phyloP scores from a whole-genome alignment of 768 basidiomycete genomes.

The Psilocybe cyanescens region DNA sequence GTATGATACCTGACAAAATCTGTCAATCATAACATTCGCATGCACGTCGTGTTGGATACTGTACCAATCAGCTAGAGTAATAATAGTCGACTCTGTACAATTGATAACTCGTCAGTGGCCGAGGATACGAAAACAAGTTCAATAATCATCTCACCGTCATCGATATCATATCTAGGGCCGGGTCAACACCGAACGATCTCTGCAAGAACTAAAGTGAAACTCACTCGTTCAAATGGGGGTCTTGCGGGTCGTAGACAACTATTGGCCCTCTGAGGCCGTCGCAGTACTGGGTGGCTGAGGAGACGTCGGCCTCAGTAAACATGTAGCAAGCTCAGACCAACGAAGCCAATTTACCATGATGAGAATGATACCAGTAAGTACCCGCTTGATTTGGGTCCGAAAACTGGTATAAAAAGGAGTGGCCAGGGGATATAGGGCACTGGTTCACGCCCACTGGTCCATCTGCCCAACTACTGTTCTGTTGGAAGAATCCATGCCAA shows the following conservation, averaged over 20 bases:
- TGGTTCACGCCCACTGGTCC: slow-evolving; percentile 43
- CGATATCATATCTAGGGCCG: slow-evolving; percentile 10
- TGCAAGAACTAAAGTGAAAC: neutral
- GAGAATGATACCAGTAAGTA: slow-evolving; percentile 47
- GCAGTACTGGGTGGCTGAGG: slow-evolving; percentile 52
- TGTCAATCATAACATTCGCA: neutral
- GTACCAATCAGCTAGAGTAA: slow-evolving; percentile 45
- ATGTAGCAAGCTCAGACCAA: slow-evolving; percentile 11
- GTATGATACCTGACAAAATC: slow-evolving; percentile 32
- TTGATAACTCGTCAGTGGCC: neutral
- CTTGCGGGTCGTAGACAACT: slow-evolving; percentile 46
- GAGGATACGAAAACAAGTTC: neutral
- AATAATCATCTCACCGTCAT: slow-evolving; percentile 17
- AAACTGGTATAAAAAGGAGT: slow-evolving; percentile 47
- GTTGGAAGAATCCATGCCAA: slow-evolving; percentile 47
- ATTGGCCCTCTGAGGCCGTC: slow-evolving; percentile 56
- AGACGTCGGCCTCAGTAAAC: neutral
- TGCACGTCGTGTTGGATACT: neutral
- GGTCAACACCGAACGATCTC: neutral
- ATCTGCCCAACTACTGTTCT: slow-evolving; percentile 41
- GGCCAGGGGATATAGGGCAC: slow-evolving; percentile 42
- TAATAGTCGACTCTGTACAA: slow-evolving; percentile 41
- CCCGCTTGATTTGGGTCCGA: slow-evolving; percentile 39
- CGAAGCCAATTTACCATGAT: slow-evolving; percentile 32
- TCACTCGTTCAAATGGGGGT: slow-evolving; percentile 34